Evolutionary conservation across 345 rosid genomes (phyloP).

Genomic region (Eucalyptus curtisii): DNA sequence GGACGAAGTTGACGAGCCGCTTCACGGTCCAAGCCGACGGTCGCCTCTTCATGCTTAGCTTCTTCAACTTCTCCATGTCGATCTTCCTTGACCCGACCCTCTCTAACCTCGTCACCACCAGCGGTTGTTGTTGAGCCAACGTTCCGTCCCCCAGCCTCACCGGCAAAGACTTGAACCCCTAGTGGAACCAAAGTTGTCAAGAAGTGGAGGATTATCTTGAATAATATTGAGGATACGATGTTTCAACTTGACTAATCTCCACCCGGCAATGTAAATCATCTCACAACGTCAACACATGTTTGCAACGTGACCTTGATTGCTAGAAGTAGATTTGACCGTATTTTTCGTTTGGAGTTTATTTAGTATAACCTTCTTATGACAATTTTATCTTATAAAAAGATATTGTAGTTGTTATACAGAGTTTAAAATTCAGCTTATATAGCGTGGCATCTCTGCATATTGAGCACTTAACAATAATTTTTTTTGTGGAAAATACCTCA

Average conservation of each 20-base stretch:
- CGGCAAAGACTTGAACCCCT: conserved; percentile 6
- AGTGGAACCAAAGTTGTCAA: background rate
- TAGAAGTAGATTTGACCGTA: background rate
- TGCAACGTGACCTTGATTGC: background rate
- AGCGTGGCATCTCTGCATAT: background rate
- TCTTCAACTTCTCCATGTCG: conserved; percentile 38
- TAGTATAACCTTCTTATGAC: background rate
- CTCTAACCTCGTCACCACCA: background rate
- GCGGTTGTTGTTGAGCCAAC: background rate
- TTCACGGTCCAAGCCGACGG: conserved; percentile 37
- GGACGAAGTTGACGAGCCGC: conserved; percentile 26
- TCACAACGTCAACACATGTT: background rate
- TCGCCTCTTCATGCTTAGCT: conserved; percentile 20
- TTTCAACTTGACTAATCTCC: background rate
- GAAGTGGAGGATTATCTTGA: background rate
- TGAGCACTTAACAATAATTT: background rate
- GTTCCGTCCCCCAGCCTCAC: background rate
- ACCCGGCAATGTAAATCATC: background rate
- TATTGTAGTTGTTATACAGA: rapidly evolving
- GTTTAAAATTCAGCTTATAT: background rate
- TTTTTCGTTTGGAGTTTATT: background rate
- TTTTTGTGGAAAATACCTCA: background rate
- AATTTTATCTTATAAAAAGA: background rate
- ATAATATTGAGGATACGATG: background rate
- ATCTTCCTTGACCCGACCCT: conserved; percentile 12